Evolutionary conservation across 306 rosid species (phyloP).

Genomic region (Fagus crenata): DNA sequence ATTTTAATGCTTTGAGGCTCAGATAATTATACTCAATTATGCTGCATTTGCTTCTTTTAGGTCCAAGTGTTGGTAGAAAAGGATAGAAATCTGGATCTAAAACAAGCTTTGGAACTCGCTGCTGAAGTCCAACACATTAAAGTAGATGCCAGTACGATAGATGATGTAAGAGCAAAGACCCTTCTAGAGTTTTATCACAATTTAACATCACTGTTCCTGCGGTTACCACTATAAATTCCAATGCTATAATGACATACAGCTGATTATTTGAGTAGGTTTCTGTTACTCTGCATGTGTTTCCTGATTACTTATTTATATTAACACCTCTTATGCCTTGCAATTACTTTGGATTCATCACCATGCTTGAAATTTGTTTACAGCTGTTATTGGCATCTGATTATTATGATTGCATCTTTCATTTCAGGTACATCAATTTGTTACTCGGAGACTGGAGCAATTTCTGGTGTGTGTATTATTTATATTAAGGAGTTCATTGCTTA

Average conservation of each 20-base stretch:
- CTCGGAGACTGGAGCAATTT: conserved; percentile 88
- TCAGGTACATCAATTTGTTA: conserved; percentile 80
- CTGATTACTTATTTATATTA: background rate
- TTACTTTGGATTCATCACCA: background rate
- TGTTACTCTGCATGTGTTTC: background rate
- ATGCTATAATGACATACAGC: background rate
- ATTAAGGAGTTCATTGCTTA: conserved; percentile 10
- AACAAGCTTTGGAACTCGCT: conserved; percentile 74
- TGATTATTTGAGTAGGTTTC: conserved; percentile 2
- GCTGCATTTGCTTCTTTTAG: conserved; percentile 43
- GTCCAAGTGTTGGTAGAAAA: conserved; percentile 88
- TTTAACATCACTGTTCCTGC: background rate
- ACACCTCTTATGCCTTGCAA: background rate
- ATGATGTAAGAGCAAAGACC: conserved; percentile 53
- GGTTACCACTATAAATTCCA: background rate
- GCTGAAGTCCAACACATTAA: conserved; percentile 67
- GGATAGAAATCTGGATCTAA: conserved; percentile 70
- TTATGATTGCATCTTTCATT: conserved; percentile 27
- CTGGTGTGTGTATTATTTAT: conserved; percentile 52
- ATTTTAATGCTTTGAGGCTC: conserved; percentile 26
- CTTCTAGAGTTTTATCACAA: background rate
- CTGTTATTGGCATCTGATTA: conserved; percentile 16
- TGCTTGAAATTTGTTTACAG: background rate
- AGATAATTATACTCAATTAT: conserved; percentile 20
- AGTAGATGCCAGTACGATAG: conserved; percentile 52